Conservation (phyloP, 2,329 filamentous ascomycete genomes). For the Exophiala sp. region DNA sequence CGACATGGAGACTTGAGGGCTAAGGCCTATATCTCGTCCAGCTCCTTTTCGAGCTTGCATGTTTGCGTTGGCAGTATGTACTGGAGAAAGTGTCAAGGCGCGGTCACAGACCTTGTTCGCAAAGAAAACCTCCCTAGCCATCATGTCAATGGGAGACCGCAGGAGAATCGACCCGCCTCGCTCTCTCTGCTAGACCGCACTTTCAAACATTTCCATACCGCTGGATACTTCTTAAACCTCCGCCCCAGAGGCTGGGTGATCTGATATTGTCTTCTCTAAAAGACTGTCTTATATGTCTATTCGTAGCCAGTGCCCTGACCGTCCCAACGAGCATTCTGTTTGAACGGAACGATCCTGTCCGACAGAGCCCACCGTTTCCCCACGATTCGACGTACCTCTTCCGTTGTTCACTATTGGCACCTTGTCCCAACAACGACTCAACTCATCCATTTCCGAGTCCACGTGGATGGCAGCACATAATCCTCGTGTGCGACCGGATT, state of each 20-base stretch:
- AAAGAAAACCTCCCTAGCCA: background rate
- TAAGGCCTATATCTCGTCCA: slow-evolving; percentile 11
- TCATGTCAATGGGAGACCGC: background rate
- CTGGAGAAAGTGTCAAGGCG: slow-evolving; percentile 7
- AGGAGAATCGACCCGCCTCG: slow-evolving; percentile 15
- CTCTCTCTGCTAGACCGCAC: slow-evolving; percentile 22
- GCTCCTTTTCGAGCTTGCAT: slow-evolving; percentile 5
- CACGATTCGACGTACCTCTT: background rate
- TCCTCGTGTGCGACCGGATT: slow-evolving; percentile 2
- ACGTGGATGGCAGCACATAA: slow-evolving; percentile 15
- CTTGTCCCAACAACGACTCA: background rate
- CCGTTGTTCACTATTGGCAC: background rate
- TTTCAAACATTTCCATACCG: slow-evolving; percentile 7
- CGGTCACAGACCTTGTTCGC: slow-evolving; percentile 2
- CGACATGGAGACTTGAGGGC: slow-evolving; percentile 10
- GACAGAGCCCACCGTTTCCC: slow-evolving; percentile 1
- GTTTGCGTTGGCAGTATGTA: slow-evolving; percentile 11
- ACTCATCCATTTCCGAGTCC: background rate
- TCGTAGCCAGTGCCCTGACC: no score
- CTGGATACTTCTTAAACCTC: background rate
- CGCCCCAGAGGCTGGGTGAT: background rate
- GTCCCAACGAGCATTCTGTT: no score
- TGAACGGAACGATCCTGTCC: slow-evolving; percentile 5
- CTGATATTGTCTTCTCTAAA: background rate
- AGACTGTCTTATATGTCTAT: background rate